phyloP scores from a whole-genome alignment of 73 alveolate species.

The Blepharisma stoltei region DNA sequence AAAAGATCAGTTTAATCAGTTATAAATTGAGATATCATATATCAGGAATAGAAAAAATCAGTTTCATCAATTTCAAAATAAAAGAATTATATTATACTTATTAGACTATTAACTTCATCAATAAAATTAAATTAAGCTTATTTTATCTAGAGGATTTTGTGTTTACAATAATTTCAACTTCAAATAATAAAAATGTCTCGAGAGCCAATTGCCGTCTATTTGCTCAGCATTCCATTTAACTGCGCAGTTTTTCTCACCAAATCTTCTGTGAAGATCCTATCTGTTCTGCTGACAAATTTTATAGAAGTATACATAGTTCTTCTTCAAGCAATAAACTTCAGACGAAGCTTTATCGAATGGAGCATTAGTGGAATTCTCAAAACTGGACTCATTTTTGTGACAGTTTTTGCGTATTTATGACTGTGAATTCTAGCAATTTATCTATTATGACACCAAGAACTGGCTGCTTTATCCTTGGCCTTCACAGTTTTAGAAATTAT shows the following conservation, averaged over 20 bases:
- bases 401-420: background rate
- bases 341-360: background rate
- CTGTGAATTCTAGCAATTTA: background rate
- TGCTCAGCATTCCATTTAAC: constrained; percentile 1
- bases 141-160: too few species aligned
- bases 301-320: background rate
- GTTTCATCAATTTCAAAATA: too few species aligned
- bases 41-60: too few species aligned
- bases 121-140: too few species aligned
- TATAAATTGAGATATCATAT: too few species aligned
- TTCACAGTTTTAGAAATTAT: background rate
- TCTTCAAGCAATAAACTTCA: background rate
- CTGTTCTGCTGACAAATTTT: background rate
- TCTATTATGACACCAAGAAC: background rate
- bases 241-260: background rate
- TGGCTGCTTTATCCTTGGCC: background rate
- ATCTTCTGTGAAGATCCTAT: background rate
- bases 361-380: background rate
- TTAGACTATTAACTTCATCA: too few species aligned
- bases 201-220: background rate
- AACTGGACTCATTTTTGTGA: background rate
- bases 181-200: background rate
- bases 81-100: too few species aligned
- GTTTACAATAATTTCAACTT: too few species aligned
- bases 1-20: too few species aligned